Evolutionary conservation across 306 rosid species (phyloP).

Genomic region (Potentilla sterilis): DNA sequence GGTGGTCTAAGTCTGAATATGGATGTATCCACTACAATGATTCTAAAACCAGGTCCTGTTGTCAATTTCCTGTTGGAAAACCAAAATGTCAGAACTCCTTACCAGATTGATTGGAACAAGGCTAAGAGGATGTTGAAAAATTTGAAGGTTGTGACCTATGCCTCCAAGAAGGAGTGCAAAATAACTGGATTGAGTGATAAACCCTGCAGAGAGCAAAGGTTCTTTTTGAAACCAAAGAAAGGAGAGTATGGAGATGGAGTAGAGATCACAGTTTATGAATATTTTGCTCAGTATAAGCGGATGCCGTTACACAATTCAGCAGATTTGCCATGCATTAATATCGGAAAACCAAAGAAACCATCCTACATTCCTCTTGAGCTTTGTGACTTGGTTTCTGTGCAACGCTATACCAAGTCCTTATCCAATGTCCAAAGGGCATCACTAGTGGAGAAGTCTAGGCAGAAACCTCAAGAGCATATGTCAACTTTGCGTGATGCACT

Average conservation of each 20-base stretch:
- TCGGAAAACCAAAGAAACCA: conserved; percentile 47
- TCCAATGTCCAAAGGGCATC: conserved; percentile 43
- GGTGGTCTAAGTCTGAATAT: conserved; percentile 45
- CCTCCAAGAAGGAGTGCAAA: conserved; percentile 37
- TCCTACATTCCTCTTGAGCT: conserved; percentile 44
- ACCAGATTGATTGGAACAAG: conserved; percentile 44
- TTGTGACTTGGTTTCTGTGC: conserved; percentile 42
- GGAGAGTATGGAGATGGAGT: conserved; percentile 34
- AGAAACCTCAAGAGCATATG: conserved; percentile 38
- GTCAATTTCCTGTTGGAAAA: conserved; percentile 37
- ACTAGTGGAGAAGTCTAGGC: conserved; percentile 42
- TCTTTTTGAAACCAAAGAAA: conserved; percentile 8
- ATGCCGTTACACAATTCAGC: conserved; percentile 26
- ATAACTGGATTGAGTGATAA: conserved; percentile 52
- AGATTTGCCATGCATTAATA: conserved; percentile 50
- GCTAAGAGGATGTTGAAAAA: conserved; percentile 43
- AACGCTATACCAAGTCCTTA: conserved; percentile 47
- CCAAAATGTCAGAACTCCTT: conserved; percentile 27
- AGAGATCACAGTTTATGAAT: conserved; percentile 39
- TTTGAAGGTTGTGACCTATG: conserved; percentile 35
- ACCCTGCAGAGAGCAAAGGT: conserved; percentile 40
- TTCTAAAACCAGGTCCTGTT: conserved; percentile 48
- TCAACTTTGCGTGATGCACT: conserved; percentile 15
- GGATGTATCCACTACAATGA: conserved; percentile 51
- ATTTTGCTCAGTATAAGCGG: conserved; percentile 20